Conservation (phyloP, 176 grass and related monocot genomes). For the Musa troglodytarum region DNA sequence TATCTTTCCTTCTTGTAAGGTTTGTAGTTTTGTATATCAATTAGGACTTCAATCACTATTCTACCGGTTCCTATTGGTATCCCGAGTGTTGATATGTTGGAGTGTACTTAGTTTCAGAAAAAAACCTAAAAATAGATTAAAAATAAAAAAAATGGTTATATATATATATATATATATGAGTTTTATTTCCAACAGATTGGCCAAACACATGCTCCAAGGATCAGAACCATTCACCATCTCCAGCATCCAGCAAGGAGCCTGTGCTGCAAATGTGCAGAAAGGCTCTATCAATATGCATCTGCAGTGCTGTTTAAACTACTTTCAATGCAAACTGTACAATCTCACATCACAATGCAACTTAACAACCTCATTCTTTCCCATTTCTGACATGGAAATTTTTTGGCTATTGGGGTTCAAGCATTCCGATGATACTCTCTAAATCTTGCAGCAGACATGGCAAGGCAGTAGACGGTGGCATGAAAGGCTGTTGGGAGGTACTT, state of each 20-base stretch:
- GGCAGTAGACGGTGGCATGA: background rate
- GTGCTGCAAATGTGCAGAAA: background rate
- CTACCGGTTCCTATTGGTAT: too few relatives aligned
- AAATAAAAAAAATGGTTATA: background rate
- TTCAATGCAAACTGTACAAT: background rate
- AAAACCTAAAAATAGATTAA: too few relatives aligned
- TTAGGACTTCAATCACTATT: too few relatives aligned
- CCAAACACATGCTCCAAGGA: background rate
- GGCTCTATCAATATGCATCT: background rate
- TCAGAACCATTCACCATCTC: too few relatives aligned
- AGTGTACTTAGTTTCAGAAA: too few relatives aligned
- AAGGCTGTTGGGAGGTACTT: background rate
- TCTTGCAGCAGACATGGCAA: background rate
- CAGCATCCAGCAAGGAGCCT: background rate
- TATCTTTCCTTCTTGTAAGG: too few relatives aligned
- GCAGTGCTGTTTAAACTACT: background rate
- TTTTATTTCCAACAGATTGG: background rate
- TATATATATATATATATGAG: background rate
- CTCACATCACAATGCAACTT: constrained; percentile 5
- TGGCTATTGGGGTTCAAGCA: background rate
- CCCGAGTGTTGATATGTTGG: too few relatives aligned
- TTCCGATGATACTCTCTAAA: background rate
- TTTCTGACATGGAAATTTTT: constrained; percentile 1
- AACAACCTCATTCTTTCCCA: constrained; percentile 20
- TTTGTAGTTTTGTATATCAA: too few relatives aligned